These are phyloP conservation scores for Gillenia trifoliata DNA, from an alignment of 306 rosid species.

Conservation along the genomic window DNA sequence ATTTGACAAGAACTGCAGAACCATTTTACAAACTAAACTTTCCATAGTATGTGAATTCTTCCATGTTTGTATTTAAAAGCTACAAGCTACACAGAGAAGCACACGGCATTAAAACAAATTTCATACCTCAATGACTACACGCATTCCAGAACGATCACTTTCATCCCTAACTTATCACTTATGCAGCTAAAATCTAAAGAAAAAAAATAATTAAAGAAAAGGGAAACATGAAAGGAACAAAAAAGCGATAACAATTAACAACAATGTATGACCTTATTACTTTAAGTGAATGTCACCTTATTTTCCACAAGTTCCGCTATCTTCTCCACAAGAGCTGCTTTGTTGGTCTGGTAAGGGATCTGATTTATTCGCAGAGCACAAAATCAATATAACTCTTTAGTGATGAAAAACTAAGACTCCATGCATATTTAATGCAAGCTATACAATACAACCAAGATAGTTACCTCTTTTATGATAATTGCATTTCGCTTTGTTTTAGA, in stretches of 20 bases:
- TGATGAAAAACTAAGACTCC: slow-evolving; percentile 9
- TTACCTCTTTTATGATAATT: slow-evolving; percentile 81
- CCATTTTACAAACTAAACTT: not conserved
- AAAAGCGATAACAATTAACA: not conserved
- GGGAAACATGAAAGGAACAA: slow-evolving; percentile 1
- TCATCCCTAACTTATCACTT: slow-evolving; percentile 95
- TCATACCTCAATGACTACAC: slow-evolving; percentile 83
- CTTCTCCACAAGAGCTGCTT: slow-evolving; percentile 86
- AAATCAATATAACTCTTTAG: slow-evolving; percentile 11
- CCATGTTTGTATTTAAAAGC: not conserved
- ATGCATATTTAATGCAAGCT: slow-evolving; percentile 16
- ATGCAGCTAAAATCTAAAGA: slow-evolving; percentile 81
- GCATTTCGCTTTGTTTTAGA: slow-evolving; percentile 71
- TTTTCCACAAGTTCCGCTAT: slow-evolving; percentile 93
- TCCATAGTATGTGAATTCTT: not conserved
- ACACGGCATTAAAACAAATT: not conserved
- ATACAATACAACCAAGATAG: slow-evolving; percentile 12
- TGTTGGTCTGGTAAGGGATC: slow-evolving; percentile 95
- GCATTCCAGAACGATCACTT: slow-evolving; percentile 98
- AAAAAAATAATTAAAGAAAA: not conserved
- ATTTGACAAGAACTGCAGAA: not conserved
- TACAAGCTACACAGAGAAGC: not conserved
- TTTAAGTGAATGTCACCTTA: slow-evolving; percentile 46
- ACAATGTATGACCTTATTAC: not conserved
- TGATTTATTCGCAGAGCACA: slow-evolving; percentile 34